A percentile compares a stretch with the other conserved stretches of the same genome.
phyloP scores from a whole-genome alignment of 176 grass and related monocot genomes.

The Puya raimondii region DNA sequence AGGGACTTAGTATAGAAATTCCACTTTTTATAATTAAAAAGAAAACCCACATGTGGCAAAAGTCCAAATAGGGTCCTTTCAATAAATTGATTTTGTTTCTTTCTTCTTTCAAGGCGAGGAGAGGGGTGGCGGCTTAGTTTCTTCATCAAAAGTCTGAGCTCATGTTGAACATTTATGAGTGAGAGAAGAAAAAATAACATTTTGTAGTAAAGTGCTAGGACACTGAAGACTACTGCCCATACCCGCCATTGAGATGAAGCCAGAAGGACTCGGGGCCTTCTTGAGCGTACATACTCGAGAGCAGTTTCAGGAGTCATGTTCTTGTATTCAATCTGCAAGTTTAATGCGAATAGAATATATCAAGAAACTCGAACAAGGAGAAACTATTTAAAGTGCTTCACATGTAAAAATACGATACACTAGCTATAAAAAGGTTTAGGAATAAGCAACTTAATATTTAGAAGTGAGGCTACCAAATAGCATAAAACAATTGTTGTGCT shows the following conservation, averaged over 20 bases:
- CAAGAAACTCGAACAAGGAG: background rate
- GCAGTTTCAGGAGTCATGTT: constrained; percentile 73
- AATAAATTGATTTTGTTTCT: too few relatives aligned
- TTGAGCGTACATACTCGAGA: constrained; percentile 73
- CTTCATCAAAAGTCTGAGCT: too few relatives aligned
- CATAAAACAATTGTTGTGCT: constrained; percentile 97
- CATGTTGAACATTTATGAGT: background rate
- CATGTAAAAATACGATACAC: background rate
- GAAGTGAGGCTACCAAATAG: constrained; percentile 64
- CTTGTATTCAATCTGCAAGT: constrained; percentile 68
- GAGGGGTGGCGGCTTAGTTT: too few relatives aligned
- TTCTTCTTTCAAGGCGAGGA: too few relatives aligned
- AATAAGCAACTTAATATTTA: background rate
- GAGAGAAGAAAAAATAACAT: background rate
- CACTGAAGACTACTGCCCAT: constrained; percentile 8
- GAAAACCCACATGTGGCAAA: too few relatives aligned
- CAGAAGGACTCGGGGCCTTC: constrained; percentile 80
- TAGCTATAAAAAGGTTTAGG: constrained; percentile 5
- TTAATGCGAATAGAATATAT: background rate
- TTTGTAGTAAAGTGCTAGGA: background rate
- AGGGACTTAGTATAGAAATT: too few relatives aligned
- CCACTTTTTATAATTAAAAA: too few relatives aligned
- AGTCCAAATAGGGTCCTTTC: too few relatives aligned
- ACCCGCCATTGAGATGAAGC: constrained; percentile 85
- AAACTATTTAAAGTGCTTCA: background rate